Evolutionary conservation across 371 early-diverging fungal species (phyloP), one percentile per base, ranked within the genome.

Genomic region (Mortierella sp.): DNA sequence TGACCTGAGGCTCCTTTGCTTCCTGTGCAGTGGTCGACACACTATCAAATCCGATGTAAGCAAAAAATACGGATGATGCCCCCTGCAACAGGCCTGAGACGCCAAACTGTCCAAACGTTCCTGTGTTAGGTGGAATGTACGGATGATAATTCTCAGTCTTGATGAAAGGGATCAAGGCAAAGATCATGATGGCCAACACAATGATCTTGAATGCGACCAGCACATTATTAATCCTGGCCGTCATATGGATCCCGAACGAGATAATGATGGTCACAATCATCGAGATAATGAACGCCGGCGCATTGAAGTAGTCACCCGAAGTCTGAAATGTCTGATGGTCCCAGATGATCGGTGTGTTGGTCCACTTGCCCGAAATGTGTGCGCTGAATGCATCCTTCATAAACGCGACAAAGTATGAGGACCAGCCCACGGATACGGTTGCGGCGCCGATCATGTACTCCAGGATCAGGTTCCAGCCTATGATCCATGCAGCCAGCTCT

Each of bases 1-100:
- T 94, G 8, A 89, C 82, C 37, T 88, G 86, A 26, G 97, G 96
- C 31, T 92, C 87, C 58, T 85, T 87, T 26, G 93, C 85, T 81
- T 97, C 97, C 79, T 93, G 91, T 3, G 97, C 92, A 3, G 91
- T 90, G 0, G 96, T 95, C 0, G 95, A 91, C 12, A 96, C 92
- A 9, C 93, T 87, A 76, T 95, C 97, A 79, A 95, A 95, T 21
- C 96, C 95, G 78, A 93, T 91, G 64, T 93, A 95, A 15, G 94
- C 89, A 65, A 95, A 97, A 78, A 95, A 95, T 9, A 95, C 94
- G 0, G 87, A 84, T n/a, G 88, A 85, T 11, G 94, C 87, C 8
- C 88, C 94, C 34, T 90, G 83, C 60, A 94, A 86, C 14, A 96
- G 70, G 30, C 95, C 96, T 9, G 72, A 80, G 2, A 78, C 83